phyloP scores from a whole-genome alignment of 2,329 filamentous ascomycete species.

The Tolypocladium ophioglossoides region DNA sequence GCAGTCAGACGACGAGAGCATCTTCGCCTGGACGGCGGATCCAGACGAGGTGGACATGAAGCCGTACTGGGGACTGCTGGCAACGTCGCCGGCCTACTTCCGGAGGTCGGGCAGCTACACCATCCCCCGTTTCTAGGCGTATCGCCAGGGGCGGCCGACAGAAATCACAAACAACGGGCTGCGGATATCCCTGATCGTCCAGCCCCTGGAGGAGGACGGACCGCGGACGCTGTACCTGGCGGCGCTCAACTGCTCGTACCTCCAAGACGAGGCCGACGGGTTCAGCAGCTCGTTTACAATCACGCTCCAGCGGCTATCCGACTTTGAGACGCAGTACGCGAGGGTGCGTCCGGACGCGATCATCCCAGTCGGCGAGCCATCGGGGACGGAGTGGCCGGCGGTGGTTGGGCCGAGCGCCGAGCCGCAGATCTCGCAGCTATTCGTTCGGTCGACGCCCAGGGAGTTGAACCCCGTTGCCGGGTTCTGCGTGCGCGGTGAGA shows the following conservation, averaged over 20 bases:
- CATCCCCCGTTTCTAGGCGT: not conserved
- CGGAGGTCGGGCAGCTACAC: not conserved
- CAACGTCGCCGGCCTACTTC: slow-evolving; percentile 5
- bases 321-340: slow-evolving; percentile 5
- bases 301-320: slow-evolving; percentile 4
- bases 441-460: not conserved
- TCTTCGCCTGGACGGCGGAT: slow-evolving; percentile 10
- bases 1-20: slow-evolving; percentile 7
- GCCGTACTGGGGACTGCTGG: slow-evolving; percentile 5
- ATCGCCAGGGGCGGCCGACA: not conserved
- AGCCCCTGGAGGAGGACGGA: not conserved
- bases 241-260: not conserved
- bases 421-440: not conserved
- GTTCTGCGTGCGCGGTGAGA: not conserved
- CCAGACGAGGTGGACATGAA: slow-evolving; percentile 3
- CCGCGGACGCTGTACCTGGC: not conserved
- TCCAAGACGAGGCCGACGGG: slow-evolving; percentile 2
- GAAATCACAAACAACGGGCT: slow-evolving; percentile 5
- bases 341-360: slow-evolving; percentile 1
- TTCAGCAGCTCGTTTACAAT: not conserved
- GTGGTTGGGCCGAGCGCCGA: not conserved
- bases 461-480: not conserved
- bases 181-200: slow-evolving; percentile 1
- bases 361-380: not conserved
- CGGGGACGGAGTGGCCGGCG: not conserved